These are phyloP conservation scores for Thymus quinquecostatus DNA, from an alignment of 257 asterid genomes.

Conservation along the genomic window DNA sequence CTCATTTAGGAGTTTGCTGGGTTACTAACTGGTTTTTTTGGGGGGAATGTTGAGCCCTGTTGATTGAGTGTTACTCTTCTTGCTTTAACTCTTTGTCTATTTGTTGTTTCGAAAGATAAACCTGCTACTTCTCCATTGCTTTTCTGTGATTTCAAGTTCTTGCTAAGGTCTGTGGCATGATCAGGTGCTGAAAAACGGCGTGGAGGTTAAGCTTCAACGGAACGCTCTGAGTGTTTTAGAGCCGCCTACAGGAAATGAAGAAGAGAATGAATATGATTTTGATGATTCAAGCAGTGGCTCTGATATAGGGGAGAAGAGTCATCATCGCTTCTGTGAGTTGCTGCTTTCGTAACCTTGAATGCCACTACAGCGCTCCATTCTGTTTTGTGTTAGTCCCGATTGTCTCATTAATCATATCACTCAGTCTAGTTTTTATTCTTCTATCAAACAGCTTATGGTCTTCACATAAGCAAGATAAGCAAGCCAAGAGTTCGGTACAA, in stretches of 20 bases:
- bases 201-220: slow-evolving; percentile 92
- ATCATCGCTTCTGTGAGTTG: slow-evolving; percentile 62
- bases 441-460: slow-evolving; percentile 61
- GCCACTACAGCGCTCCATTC: slow-evolving; percentile 13
- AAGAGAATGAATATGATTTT: slow-evolving; percentile 66
- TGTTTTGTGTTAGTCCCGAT: slow-evolving; percentile 17
- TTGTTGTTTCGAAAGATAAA: too few species aligned
- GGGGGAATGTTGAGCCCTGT: neutral
- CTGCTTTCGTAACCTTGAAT: slow-evolving; percentile 16
- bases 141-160: neutral
- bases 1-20: slow-evolving; percentile 7
- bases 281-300: slow-evolving; percentile 85
- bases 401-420: neutral
- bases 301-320: slow-evolving; percentile 65
- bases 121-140: neutral
- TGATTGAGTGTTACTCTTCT: neutral
- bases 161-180: slow-evolving; percentile 13
- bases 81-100: neutral
- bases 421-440: neutral
- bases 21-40: slow-evolving; percentile 11
- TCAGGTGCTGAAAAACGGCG: slow-evolving; percentile 93
- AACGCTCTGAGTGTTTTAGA: slow-evolving; percentile 94
- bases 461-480: slow-evolving; percentile 68
- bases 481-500: slow-evolving; percentile 68
- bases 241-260: slow-evolving; percentile 92